These are phyloP conservation scores for Panicum virgatum DNA, from an alignment of 202 grass and related monocot species.

Conservation along the genomic window DNA sequence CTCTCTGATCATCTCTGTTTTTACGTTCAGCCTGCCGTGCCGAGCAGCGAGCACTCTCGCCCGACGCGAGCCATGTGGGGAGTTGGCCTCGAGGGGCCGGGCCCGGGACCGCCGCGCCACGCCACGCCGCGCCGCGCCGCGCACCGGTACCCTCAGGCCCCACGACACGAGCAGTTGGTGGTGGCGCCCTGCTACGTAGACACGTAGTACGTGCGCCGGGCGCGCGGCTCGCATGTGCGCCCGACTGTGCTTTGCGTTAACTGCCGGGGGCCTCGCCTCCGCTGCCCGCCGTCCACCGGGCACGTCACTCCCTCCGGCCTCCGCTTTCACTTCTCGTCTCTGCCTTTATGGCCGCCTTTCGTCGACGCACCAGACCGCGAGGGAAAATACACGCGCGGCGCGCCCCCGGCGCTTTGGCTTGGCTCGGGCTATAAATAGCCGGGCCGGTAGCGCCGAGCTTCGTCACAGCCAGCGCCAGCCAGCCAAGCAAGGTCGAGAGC, in stretches of 20 bases:
- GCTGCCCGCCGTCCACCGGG: not conserved
- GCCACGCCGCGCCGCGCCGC: not conserved
- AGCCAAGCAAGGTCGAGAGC: not conserved
- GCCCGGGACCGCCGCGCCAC: too few relatives aligned
- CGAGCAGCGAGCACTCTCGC: not conserved
- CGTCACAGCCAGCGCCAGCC: slow-evolving; percentile 42
- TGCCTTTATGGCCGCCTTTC: not conserved
- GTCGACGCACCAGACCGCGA: not conserved
- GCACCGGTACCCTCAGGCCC: not conserved
- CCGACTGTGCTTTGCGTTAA: slow-evolving; percentile 61
- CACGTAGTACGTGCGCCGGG: slow-evolving; percentile 30
- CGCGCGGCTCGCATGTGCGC: slow-evolving; percentile 57
- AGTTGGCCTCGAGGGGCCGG: slow-evolving; percentile 21
- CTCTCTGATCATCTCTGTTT: too few relatives aligned
- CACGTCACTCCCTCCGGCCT: not conserved
- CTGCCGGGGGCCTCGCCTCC: slow-evolving; percentile 16
- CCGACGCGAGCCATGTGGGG: slow-evolving; percentile 51
- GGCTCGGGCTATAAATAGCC: slow-evolving; percentile 53
- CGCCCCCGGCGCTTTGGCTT: not conserved
- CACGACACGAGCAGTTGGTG: slow-evolving; percentile 34
- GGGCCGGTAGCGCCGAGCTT: not conserved
- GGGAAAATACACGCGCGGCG: not conserved
- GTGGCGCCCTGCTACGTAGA: not conserved
- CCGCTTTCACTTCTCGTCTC: not conserved
- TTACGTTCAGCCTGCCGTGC: not conserved